phyloP scores from a whole-genome alignment of 257 asterid genomes.

The Plantago elongata region DNA sequence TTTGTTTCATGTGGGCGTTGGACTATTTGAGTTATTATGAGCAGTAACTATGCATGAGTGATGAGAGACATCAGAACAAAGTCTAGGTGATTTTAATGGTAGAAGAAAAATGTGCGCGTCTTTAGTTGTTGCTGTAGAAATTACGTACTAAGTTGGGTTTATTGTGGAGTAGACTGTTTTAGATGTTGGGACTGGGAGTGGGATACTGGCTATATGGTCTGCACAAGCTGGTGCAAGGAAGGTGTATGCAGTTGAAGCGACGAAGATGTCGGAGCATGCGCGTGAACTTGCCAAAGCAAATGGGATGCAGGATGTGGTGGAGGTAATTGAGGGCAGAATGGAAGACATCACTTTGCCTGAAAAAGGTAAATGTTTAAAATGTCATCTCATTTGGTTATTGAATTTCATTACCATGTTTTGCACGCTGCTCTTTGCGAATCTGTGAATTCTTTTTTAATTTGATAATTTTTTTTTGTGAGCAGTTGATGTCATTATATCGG shows the following conservation, averaged over 20 bases:
- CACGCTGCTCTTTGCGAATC: neutral
- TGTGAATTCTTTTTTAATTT: neutral
- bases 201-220: slow-evolving; percentile 96
- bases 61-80: neutral
- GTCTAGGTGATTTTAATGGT: neutral
- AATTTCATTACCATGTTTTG: neutral
- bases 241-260: slow-evolving; percentile 98
- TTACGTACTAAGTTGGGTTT: slow-evolving; percentile 33
- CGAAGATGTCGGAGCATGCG: slow-evolving; percentile 94
- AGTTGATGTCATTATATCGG: slow-evolving; percentile 97
- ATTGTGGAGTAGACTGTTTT: slow-evolving; percentile 59
- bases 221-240: slow-evolving; percentile 99
- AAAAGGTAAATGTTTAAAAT: slow-evolving; percentile 47
- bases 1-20: no score
- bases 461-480: slow-evolving; percentile 17
- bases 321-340: slow-evolving; percentile 90
- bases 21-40: neutral
- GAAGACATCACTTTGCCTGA: slow-evolving; percentile 89
- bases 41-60: neutral
- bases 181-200: slow-evolving; percentile 99
- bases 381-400: neutral
- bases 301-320: slow-evolving; percentile 58
- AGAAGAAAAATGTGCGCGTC: neutral
- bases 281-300: slow-evolving; percentile 71
- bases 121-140: slow-evolving; percentile 6